These are phyloP conservation scores for Glonium stellatum DNA, from an alignment of 495 filamentous ascomycete genomes.

Conservation along the genomic window DNA sequence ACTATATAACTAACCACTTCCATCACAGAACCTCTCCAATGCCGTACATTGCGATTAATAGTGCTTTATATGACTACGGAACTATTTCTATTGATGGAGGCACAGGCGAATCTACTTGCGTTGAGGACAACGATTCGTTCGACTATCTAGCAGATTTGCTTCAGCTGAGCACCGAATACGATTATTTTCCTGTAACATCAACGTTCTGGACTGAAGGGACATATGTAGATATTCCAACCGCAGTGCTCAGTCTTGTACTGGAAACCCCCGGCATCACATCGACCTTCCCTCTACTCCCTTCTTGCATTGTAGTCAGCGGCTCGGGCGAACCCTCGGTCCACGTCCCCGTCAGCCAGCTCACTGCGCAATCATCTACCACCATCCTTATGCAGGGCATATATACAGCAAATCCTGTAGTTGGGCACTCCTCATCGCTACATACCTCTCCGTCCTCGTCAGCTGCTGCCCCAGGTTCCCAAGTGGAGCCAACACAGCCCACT, in stretches of 20 bases:
- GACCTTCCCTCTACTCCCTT: not conserved
- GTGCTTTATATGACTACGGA: not conserved
- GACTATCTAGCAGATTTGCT: not conserved
- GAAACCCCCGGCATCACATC: slow-evolving; percentile 4
- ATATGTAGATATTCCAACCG: not conserved
- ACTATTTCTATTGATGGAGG: not conserved
- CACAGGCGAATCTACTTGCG: not conserved
- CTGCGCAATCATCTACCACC: not conserved
- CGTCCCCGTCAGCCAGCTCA: slow-evolving; percentile 4
- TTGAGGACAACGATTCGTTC: not conserved
- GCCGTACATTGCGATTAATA: not conserved
- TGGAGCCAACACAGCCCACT: no score
- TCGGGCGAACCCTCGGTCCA: slow-evolving; percentile 6
- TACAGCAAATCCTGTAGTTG: not conserved
- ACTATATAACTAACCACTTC: not conserved
- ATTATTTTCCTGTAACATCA: not conserved
- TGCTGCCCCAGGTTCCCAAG: not conserved
- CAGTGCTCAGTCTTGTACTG: not conserved
- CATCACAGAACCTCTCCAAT: not conserved
- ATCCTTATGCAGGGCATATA: not conserved
- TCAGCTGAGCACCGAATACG: not conserved
- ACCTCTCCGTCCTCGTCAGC: not conserved
- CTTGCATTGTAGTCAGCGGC: not conserved
- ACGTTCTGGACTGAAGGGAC: slow-evolving; percentile 1
- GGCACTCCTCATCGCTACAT: not conserved